Evolutionary conservation across 371 early-diverging fungal genomes (phyloP).

Genomic region (Mortierella sp.): DNA sequence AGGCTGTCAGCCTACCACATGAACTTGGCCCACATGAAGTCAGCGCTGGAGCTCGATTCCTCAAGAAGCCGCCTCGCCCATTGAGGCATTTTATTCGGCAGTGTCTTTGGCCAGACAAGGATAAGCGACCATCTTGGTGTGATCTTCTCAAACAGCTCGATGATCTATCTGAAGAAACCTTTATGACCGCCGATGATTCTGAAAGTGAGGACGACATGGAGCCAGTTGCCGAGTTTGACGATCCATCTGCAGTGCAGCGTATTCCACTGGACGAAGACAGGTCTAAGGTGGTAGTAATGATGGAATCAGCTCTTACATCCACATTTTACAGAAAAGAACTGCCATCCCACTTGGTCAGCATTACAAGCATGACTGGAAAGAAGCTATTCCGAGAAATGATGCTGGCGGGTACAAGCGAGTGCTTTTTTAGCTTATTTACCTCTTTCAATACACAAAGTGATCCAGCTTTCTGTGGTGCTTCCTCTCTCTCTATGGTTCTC

Average conservation of each 20-base stretch:
- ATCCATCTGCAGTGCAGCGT: background rate
- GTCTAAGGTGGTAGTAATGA: constrained; percentile 39
- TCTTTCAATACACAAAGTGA: constrained; percentile 93
- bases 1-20: background rate
- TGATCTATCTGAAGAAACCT: background rate
- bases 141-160: constrained; percentile 10
- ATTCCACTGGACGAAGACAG: constrained; percentile 6
- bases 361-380: constrained; percentile 82
- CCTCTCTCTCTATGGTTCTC: constrained; percentile 90
- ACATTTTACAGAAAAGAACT: constrained; percentile 85
- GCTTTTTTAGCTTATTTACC: constrained; percentile 89
- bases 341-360: constrained; percentile 74
- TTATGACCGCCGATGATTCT: background rate
- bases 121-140: constrained; percentile 34
- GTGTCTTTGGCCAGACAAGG: constrained; percentile 7
- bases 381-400: constrained; percentile 82
- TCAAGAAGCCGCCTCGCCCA: background rate
- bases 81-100: constrained; percentile 20
- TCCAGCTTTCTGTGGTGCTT: constrained; percentile 84
- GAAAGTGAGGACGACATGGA: background rate
- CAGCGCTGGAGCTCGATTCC: constrained; percentile 1
- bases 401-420: constrained; percentile 76
- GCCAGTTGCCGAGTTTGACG: background rate
- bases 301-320: constrained; percentile 57
- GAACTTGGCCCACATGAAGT: background rate